Percentiles rank a stretch among this genome's conserved stretches.
Evolutionary conservation across 768 basidiomycete species (phyloP).

Genomic region (Auricularia heimuer): DNA sequence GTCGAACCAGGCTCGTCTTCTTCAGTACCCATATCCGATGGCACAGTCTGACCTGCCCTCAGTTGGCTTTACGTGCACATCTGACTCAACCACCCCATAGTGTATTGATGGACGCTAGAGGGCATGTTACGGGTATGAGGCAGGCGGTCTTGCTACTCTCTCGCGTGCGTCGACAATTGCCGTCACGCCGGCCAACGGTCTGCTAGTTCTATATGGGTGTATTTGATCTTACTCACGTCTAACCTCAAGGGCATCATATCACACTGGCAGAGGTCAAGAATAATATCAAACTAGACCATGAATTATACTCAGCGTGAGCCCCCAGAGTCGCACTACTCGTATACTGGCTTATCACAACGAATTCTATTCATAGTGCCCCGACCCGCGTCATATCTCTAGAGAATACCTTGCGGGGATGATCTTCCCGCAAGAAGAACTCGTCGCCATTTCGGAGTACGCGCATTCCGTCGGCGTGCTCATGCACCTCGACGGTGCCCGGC

Average conservation of each 20-base stretch:
- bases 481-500: constrained; percentile 88
- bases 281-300: constrained; percentile 49
- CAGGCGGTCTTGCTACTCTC: constrained; percentile 83
- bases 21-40: not conserved
- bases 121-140: constrained; percentile 82
- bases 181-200: constrained; percentile 54
- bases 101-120: constrained; percentile 70
- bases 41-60: constrained; percentile 8
- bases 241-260: constrained; percentile 56
- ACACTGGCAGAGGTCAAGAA: constrained; percentile 68
- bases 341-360: too few relatives aligned
- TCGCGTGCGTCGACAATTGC: constrained; percentile 62
- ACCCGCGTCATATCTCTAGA: constrained; percentile 82
- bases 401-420: constrained; percentile 88
- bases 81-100: constrained; percentile 74
- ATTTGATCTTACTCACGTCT: constrained; percentile 2
- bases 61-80: constrained; percentile 73
- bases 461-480: constrained; percentile 61
- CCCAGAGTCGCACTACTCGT: too few relatives aligned
- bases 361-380: constrained; percentile 45
- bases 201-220: constrained; percentile 7
- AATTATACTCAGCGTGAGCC: not conserved
- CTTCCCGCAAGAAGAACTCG: constrained; percentile 79
- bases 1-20: constrained; percentile 52
- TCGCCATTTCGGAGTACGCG: constrained; percentile 70